These are phyloP conservation scores for Penicillium sp. DNA, from an alignment of 2,329 filamentous ascomycete species.

Conservation along the genomic window DNA sequence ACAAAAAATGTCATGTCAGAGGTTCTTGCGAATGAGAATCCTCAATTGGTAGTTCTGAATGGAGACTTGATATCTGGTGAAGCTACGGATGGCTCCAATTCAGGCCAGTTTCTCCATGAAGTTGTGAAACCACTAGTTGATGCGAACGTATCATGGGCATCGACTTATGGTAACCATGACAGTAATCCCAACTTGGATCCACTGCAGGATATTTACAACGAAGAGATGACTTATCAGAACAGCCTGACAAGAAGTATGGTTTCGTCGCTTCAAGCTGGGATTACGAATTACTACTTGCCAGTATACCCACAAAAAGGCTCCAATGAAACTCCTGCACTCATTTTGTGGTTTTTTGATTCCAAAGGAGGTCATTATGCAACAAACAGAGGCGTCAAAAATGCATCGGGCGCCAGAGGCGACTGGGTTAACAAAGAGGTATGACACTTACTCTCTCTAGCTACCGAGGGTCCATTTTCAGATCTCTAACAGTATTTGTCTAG, in stretches of 20 bases:
- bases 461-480: neutral
- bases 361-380: constrained; percentile 61
- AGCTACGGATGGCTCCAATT: constrained; percentile 58
- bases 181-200: constrained; percentile 61
- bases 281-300: constrained; percentile 60
- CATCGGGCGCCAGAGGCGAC: constrained; percentile 40
- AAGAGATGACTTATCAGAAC: constrained; percentile 44
- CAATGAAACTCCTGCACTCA: constrained; percentile 41
- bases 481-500: constrained; percentile 14
- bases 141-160: constrained; percentile 63
- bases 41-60: constrained; percentile 68
- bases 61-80: constrained; percentile 74
- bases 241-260: constrained; percentile 52
- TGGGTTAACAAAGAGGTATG: constrained; percentile 50
- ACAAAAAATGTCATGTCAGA: constrained; percentile 60
- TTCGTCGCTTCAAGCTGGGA: constrained; percentile 41
- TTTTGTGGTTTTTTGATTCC: constrained; percentile 76
- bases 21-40: constrained; percentile 60
- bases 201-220: constrained; percentile 42
- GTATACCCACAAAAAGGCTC: constrained; percentile 53
- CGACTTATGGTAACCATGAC: constrained; percentile 74
- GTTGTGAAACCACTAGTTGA: constrained; percentile 62
- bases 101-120: constrained; percentile 61
- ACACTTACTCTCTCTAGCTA: neutral
- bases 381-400: constrained; percentile 32